These are phyloP conservation scores for Diaporthe longicolla DNA, from an alignment of 2,329 filamentous ascomycete genomes.

Conservation along the genomic window DNA sequence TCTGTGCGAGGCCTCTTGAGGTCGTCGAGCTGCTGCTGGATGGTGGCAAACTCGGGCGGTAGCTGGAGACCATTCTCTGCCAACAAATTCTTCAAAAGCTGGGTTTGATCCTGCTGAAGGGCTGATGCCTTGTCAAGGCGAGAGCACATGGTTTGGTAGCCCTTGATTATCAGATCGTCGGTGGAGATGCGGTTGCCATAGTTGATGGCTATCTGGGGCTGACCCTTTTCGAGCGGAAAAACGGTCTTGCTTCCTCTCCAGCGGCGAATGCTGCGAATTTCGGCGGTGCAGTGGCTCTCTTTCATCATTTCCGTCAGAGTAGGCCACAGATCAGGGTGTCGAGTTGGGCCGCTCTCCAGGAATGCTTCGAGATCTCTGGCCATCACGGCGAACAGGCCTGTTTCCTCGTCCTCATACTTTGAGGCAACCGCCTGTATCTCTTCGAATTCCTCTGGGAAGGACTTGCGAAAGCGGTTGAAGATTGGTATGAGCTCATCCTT, in stretches of 20 bases:
- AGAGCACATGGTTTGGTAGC: not conserved
- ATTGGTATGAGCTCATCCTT: not conserved
- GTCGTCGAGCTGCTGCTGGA: not conserved
- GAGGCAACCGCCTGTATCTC: not conserved
- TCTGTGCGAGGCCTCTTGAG: not conserved
- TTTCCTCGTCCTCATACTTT: not conserved
- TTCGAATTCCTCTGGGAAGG: no score
- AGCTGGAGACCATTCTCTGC: not conserved
- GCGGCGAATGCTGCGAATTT: no score
- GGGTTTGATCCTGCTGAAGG: not conserved
- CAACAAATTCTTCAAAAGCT: not conserved
- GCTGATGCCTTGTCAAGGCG: not conserved
- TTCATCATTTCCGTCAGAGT: no score
- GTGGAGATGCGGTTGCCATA: rapidly evolving
- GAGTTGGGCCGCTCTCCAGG: not conserved
- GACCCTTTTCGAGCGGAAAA: rapidly evolving
- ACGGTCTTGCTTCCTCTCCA: not conserved
- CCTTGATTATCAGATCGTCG: not conserved
- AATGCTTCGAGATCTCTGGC: not conserved
- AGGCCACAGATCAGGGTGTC: not conserved
- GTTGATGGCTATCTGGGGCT: not conserved
- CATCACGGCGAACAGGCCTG: not conserved
- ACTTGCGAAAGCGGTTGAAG: rapidly evolving
- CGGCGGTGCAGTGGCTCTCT: no score
- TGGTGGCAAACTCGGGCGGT: not conserved